Conservation (phyloP, 768 basidiomycete genomes). For the Paxillus involutus region DNA sequence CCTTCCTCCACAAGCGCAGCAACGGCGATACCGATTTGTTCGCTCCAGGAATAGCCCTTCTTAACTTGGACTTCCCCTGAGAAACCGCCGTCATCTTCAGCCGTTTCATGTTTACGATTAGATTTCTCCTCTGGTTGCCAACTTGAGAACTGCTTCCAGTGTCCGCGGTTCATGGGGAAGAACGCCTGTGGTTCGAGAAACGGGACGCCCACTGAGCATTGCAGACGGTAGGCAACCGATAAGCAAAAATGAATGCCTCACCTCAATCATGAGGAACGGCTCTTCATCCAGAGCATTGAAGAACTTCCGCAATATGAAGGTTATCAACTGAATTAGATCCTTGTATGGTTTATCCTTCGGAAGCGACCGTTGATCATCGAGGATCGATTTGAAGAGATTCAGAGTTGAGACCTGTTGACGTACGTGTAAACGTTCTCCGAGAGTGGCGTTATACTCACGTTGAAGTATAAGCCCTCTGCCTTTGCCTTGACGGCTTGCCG, state of each 20-base stretch:
- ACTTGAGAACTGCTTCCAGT: slow-evolving; percentile 85
- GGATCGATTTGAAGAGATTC: slow-evolving; percentile 82
- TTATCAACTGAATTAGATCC: slow-evolving; percentile 83
- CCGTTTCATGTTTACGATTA: slow-evolving; percentile 29
- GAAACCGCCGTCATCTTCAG: slow-evolving; percentile 40
- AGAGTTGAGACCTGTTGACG: slow-evolving; percentile 79
- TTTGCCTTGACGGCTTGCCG: slow-evolving; percentile 89
- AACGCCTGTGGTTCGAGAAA: slow-evolving; percentile 54
- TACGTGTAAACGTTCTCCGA: slow-evolving; percentile 13
- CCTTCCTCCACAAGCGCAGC: slow-evolving; percentile 69
- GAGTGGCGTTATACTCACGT: slow-evolving; percentile 48
- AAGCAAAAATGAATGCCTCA: slow-evolving; percentile 39
- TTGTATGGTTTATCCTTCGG: slow-evolving; percentile 78
- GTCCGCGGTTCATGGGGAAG: slow-evolving; percentile 84
- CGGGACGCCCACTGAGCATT: slow-evolving; percentile 19
- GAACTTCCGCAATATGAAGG: slow-evolving; percentile 86
- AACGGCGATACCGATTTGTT: slow-evolving; percentile 87
- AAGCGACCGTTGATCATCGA: slow-evolving; percentile 76
- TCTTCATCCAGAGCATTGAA: slow-evolving; percentile 90
- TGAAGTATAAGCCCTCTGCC: slow-evolving; percentile 94
- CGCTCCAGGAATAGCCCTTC: slow-evolving; percentile 86
- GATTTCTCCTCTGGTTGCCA: slow-evolving; percentile 59
- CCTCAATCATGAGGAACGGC: slow-evolving; percentile 87
- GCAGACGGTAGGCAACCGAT: slow-evolving; percentile 13
- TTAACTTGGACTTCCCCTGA: slow-evolving; percentile 77